phyloP scores from a whole-genome alignment of 371 early-diverging fungal genomes.

The Zychaea mexicana region DNA sequence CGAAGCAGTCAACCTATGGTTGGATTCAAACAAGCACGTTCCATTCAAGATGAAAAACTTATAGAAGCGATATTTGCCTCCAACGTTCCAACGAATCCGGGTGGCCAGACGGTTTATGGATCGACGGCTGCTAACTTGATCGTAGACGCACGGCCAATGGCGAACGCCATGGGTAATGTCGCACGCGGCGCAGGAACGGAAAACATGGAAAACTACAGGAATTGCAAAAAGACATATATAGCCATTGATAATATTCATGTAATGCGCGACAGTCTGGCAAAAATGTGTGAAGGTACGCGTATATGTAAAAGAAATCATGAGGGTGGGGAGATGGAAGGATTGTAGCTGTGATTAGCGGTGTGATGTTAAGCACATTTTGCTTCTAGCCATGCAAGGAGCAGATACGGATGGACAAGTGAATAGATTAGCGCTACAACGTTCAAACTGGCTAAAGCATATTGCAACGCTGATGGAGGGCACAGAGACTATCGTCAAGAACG shows the following conservation, averaged over 20 bases:
- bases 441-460: constrained; percentile 92
- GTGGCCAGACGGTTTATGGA: constrained; percentile 49
- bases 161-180: constrained; percentile 92
- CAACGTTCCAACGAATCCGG: constrained; percentile 45
- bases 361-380: background rate
- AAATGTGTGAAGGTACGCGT: constrained; percentile 77
- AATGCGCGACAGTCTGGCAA: constrained; percentile 87
- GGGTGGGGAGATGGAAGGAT: background rate
- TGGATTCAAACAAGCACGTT: constrained; percentile 90
- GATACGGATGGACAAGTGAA: constrained; percentile 57
- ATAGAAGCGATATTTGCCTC: constrained; percentile 87
- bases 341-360: too few relatives aligned
- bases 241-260: constrained; percentile 98
- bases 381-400: constrained; percentile 54
- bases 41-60: constrained; percentile 96
- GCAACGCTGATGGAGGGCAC: constrained; percentile 82
- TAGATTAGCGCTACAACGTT: constrained; percentile 55
- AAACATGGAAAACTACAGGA: constrained; percentile 89
- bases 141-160: constrained; percentile 93
- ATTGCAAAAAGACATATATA: constrained; percentile 82
- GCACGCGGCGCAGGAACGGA: constrained; percentile 96
- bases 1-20: constrained; percentile 95
- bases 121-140: constrained; percentile 76
- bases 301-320: background rate
- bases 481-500: constrained; percentile 77